Evolutionary conservation across 192 early-diverging fungal genomes (phyloP).

Genomic region (Phycomyces blakesleeanus): DNA sequence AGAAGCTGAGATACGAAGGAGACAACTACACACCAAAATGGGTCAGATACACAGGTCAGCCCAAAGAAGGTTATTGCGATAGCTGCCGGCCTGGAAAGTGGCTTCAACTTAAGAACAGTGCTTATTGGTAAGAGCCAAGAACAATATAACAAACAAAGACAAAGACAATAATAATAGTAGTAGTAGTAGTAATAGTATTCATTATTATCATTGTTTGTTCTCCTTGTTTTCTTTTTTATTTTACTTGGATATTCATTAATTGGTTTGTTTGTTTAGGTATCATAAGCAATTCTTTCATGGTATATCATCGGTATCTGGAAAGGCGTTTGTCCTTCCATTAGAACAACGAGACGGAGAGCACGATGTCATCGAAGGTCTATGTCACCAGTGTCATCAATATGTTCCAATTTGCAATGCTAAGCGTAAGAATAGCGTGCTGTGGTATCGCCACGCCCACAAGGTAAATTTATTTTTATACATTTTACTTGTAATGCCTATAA

Average conservation of each 20-base stretch:
- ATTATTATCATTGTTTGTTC: neutral
- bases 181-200: no score
- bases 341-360: conserved; percentile 59
- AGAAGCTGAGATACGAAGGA: conserved; percentile 64
- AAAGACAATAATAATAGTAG: no score
- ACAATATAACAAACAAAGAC: neutral
- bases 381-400: conserved; percentile 80
- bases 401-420: conserved; percentile 71
- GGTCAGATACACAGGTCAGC: conserved; percentile 70
- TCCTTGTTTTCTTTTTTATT: neutral
- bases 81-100: conserved; percentile 76
- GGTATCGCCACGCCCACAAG: conserved; percentile 86
- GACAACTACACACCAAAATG: conserved; percentile 82
- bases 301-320: conserved; percentile 81
- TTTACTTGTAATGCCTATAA: neutral
- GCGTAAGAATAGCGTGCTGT: conserved; percentile 70
- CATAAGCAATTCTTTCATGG: conserved; percentile 88
- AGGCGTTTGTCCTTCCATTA: conserved; percentile 63
- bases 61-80: conserved; percentile 83
- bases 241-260: neutral
- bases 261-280: conserved; percentile 48
- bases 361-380: conserved; percentile 72
- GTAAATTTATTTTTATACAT: conserved; percentile 25
- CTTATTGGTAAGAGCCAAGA: conserved; percentile 61
- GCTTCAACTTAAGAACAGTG: conserved; percentile 86